These are phyloP conservation scores for Brassica carinata DNA, from an alignment of 345 rosid species.

Conservation along the genomic window DNA sequence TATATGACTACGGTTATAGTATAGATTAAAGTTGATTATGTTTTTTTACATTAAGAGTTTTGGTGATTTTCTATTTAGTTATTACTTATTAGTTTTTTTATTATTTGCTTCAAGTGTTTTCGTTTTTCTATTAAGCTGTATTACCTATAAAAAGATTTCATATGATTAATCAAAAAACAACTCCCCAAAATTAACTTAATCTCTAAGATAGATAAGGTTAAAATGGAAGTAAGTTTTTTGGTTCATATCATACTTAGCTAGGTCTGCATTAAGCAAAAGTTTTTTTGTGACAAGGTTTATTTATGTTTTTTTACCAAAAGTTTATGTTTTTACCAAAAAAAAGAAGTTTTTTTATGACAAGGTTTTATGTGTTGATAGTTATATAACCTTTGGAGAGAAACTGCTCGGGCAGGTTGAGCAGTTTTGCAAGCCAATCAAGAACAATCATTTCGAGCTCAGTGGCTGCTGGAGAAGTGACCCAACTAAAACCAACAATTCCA, in stretches of 20 bases:
- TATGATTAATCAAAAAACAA: not conserved
- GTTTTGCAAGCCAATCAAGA: slow-evolving; percentile 84
- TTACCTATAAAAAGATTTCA: too few relatives aligned
- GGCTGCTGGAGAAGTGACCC: slow-evolving; percentile 94
- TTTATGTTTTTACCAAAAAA: too few relatives aligned
- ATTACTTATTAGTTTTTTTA: not conserved
- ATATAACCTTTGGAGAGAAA: slow-evolving; percentile 68
- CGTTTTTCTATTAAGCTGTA: not conserved
- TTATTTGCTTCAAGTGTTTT: not conserved
- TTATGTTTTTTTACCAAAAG: too few relatives aligned
- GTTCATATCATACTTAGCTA: slow-evolving; percentile 4
- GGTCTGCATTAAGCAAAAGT: not conserved
- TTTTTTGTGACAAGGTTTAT: not conserved
- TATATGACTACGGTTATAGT: not conserved
- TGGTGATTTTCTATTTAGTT: not conserved
- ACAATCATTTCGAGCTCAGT: slow-evolving; percentile 92
- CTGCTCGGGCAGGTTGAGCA: slow-evolving; percentile 72
- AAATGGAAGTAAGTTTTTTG: not conserved
- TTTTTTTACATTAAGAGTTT: not conserved
- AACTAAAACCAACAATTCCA: slow-evolving; percentile 77
- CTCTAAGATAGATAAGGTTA: not conserved
- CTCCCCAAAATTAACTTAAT: not conserved
- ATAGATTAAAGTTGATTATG: not conserved
- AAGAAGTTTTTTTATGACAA: not conserved
- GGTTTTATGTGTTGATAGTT: not conserved